Base-by-base conservation (phyloP, 1,284 basidiomycete genomes). In the Sanghuangporus baumii region DNA sequence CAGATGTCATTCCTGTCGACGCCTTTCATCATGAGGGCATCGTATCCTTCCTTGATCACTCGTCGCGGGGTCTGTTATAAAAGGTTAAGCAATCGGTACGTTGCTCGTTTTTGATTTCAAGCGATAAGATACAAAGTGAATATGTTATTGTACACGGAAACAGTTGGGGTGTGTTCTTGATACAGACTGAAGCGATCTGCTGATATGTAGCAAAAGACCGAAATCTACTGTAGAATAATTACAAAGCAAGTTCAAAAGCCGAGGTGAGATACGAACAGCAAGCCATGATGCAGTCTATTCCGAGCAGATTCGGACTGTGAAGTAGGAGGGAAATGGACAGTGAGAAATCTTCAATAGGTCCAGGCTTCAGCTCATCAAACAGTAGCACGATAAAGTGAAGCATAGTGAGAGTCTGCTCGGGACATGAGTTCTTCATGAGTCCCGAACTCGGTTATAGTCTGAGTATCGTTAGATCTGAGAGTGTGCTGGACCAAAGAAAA, bases 361-460 rank as follows among this genome's bases (percentile, higher is more conserved):
- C 41, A 43, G 40, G 9, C 38, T 14, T 7, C 43, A n/a, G 34
- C 31, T 43, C 36, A 60, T 67, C 66, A 89, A 67, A 87, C 78
- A 66, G 87, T 88, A 64, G 87, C 88, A 62, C 77, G 78, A 73
- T 90, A 91, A 66, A 91, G 74, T 8, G 85, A 79, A 47, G 88
- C 87, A 68, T 91, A 91, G 20, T 59, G 65, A 56, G 85, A 74
- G 57, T 87, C 86, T 66, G 82, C 78, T 67, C 74, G 78, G 62
- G 72, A 71, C 68, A 94, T 79, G 59, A 93, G 78, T 66, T 92
- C 85, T 66, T 87, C 81, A 69, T 93, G 91, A 16, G 86, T 85
- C 20, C 91, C 91, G 70, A 90, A 88, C 74, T 93, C 91, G 52
- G 82, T 81, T 69, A 93, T 88, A 2, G 83, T 86, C 88, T 92